Evolutionary conservation across 179 eudicot genomes (phyloP).

Genomic region (Beta lomatogona): DNA sequence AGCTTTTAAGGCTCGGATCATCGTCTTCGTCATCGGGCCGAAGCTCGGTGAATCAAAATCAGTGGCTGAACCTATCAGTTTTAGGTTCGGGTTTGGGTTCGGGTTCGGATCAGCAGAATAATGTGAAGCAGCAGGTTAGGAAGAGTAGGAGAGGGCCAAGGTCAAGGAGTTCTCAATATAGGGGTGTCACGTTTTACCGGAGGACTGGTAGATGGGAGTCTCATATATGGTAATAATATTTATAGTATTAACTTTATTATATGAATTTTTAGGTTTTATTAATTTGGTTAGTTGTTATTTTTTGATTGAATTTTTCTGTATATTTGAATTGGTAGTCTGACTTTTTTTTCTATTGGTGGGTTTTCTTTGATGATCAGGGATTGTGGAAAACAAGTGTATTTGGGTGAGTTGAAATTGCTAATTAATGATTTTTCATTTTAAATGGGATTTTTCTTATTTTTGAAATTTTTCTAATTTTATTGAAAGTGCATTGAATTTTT

Average conservation of each 20-base stretch:
- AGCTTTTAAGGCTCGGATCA: constrained; percentile 33
- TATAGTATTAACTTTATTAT: no score
- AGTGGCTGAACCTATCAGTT: constrained; percentile 49
- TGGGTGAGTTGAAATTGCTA: constrained; percentile 28
- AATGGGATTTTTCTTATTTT: not conserved
- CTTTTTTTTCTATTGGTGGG: not conserved
- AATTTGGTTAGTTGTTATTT: not conserved
- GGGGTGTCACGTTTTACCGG: constrained; percentile 47
- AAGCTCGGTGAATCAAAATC: constrained; percentile 1
- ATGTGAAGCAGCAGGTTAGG: constrained; percentile 33
- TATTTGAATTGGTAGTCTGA: not conserved
- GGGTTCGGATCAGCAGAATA: constrained; percentile 22
- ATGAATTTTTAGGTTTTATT: no score
- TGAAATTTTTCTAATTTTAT: not conserved
- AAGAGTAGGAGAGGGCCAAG: constrained; percentile 42
- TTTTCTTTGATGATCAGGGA: constrained; percentile 29
- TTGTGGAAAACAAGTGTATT: constrained; percentile 49
- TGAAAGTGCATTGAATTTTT: not conserved
- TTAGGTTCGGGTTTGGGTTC: constrained; percentile 36
- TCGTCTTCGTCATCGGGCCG: constrained; percentile 2
- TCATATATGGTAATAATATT: constrained; percentile 38
- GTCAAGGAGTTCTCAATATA: constrained; percentile 45
- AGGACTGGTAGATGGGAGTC: constrained; percentile 50
- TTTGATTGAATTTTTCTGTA: not conserved
- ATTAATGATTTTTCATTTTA: not conserved